These are phyloP conservation scores for Ophiostoma sp. DNA, from an alignment of 2,329 filamentous ascomycete species.

Conservation along the genomic window DNA sequence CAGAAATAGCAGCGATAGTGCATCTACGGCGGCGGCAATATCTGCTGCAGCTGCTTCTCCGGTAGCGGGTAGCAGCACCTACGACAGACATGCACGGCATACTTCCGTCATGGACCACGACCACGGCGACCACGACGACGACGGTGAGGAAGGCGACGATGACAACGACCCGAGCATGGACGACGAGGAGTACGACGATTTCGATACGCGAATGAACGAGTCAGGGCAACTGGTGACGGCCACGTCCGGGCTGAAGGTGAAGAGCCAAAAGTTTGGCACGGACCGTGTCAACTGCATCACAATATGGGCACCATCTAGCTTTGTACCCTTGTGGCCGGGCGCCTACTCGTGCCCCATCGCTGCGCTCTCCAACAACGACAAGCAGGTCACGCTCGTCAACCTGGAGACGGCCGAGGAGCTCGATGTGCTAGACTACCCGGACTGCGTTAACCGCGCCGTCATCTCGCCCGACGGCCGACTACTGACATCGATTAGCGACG, in stretches of 20 bases:
- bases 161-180: constrained; percentile 25
- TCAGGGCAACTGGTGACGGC: constrained; percentile 18
- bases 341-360: constrained; percentile 60
- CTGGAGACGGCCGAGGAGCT: constrained; percentile 65
- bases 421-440: constrained; percentile 71
- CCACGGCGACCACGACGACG: background rate
- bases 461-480: constrained; percentile 85
- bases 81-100: background rate
- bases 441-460: constrained; percentile 90
- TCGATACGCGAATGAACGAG: constrained; percentile 23
- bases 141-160: constrained; percentile 36
- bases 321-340: constrained; percentile 35
- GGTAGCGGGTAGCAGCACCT: background rate
- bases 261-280: constrained; percentile 56
- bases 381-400: constrained; percentile 80
- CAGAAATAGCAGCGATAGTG: background rate
- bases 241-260: constrained; percentile 39
- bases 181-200: constrained; percentile 28
- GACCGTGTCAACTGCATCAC: constrained; percentile 68
- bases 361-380: constrained; percentile 86
- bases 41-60: background rate
- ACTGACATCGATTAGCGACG: constrained; percentile 82
- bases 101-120: background rate
- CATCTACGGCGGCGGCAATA: background rate
- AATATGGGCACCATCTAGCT: constrained; percentile 57